Conservation (phyloP, 805 yeast species). For the Zygosaccharomyces lentus region DNA sequence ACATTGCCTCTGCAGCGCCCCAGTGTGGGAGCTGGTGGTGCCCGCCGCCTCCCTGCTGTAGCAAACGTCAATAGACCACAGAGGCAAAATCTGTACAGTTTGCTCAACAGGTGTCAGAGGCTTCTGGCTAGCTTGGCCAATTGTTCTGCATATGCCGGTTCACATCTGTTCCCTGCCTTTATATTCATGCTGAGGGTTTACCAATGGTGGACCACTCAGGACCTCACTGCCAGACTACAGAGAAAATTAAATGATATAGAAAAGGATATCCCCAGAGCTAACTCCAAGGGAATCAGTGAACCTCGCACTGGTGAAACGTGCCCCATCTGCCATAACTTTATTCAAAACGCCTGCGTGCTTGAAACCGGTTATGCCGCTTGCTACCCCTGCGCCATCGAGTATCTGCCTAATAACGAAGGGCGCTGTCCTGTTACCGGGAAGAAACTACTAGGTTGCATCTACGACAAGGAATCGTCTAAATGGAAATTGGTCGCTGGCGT, state of each 20-base stretch:
- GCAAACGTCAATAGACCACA: constrained; percentile 22
- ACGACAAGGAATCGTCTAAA: constrained; percentile 49
- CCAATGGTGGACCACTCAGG: constrained; percentile 90
- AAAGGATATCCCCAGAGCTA: constrained; percentile 35
- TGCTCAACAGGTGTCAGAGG: constrained; percentile 17
- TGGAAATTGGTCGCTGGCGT: constrained; percentile 80
- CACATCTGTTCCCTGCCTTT: constrained; percentile 67
- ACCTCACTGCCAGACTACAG: constrained; percentile 56
- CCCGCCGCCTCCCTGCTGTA: not conserved
- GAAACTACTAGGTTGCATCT: constrained; percentile 65
- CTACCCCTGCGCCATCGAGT: constrained; percentile 75
- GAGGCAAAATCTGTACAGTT: constrained; percentile 33
- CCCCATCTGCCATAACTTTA: constrained; percentile 61
- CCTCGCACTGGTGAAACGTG: constrained; percentile 38
- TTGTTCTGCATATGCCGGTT: constrained; percentile 33
- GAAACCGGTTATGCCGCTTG: constrained; percentile 92
- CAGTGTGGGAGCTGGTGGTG: constrained; percentile 8
- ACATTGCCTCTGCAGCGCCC: constrained; percentile 18
- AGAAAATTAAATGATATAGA: constrained; percentile 46
- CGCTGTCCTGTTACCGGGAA: constrained; percentile 82
- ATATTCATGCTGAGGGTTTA: constrained; percentile 76
- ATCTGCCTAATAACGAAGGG: constrained; percentile 47
- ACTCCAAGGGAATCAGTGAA: constrained; percentile 9
- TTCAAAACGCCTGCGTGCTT: constrained; percentile 76
- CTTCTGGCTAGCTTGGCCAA: constrained; percentile 15